These are phyloP conservation scores for Luvunga scandens DNA, from an alignment of 345 rosid genomes.

Conservation along the genomic window DNA sequence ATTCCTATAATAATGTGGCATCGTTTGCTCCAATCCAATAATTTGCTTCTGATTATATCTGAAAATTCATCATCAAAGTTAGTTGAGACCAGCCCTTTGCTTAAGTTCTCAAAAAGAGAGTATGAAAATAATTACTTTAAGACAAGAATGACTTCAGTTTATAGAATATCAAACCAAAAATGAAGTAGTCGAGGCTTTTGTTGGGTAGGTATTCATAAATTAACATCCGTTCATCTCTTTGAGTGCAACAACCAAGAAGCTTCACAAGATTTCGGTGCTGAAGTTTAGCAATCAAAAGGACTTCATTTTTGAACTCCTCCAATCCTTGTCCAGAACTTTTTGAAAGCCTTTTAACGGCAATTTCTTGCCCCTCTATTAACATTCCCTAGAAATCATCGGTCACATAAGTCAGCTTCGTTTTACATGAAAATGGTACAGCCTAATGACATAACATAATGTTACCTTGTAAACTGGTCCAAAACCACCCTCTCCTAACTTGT, in stretches of 20 bases:
- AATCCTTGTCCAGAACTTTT: conserved; percentile 33
- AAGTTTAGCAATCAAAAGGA: conserved; percentile 30
- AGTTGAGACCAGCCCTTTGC: not conserved
- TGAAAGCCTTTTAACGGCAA: conserved; percentile 40
- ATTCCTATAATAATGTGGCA: conserved; percentile 18
- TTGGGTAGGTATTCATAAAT: conserved; percentile 52
- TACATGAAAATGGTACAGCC: too few species aligned
- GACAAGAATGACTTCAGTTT: not conserved
- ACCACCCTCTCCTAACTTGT: conserved; percentile 40
- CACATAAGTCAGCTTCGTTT: too few species aligned
- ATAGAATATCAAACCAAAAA: not conserved
- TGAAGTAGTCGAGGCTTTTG: conserved; percentile 27
- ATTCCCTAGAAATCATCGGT: too few species aligned
- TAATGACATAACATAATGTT: too few species aligned
- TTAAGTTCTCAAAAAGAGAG: too few species aligned
- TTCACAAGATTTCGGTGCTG: conserved; percentile 44
- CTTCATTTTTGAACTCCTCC: conserved; percentile 42
- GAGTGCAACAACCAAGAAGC: conserved; percentile 38
- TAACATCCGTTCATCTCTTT: conserved; percentile 37
- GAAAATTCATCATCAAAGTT: not conserved
- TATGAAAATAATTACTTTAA: too few species aligned
- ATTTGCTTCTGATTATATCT: conserved; percentile 6
- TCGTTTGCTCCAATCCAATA: conserved; percentile 14
- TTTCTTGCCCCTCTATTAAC: conserved; percentile 32
- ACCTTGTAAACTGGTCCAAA: conserved; percentile 30